Evolutionary conservation across 352 stramenopile genomes (phyloP).

Genomic region (Phytophthora fragariaefolia): DNA sequence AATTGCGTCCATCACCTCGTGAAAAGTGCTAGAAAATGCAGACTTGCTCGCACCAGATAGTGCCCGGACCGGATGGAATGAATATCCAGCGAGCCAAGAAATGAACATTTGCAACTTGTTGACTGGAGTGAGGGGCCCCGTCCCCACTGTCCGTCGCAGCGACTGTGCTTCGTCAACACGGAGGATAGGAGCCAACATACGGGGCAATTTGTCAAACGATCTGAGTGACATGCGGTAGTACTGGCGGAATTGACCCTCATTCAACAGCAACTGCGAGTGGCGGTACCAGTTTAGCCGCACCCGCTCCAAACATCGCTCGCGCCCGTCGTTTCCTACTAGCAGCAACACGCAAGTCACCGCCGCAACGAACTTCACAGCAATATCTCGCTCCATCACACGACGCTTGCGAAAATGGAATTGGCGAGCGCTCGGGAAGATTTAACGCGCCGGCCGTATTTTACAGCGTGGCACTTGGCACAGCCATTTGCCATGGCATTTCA

Average conservation of each 20-base stretch:
- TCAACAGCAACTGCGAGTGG: not conserved
- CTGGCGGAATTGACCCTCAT: not conserved
- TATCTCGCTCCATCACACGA: not conserved
- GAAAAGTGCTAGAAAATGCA: constrained; percentile 3
- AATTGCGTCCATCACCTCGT: constrained; percentile 9
- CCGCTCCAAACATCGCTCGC: not conserved
- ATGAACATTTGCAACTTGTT: constrained; percentile 10
- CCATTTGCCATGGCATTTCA: constrained; percentile 5
- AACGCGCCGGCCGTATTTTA: constrained; percentile 1
- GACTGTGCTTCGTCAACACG: constrained; percentile 1
- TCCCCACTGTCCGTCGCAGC: not conserved
- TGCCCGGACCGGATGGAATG: constrained; percentile 2
- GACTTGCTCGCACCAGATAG: not conserved
- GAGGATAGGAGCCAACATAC: not conserved
- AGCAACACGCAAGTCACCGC: not conserved
- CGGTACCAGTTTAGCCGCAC: not conserved
- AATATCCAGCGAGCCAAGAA: constrained; percentile 11
- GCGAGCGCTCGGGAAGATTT: not conserved
- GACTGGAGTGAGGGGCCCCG: not conserved
- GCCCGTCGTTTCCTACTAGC: not conserved
- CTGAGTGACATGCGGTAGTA: constrained; percentile 9
- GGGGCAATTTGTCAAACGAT: not conserved
- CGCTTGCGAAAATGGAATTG: not conserved
- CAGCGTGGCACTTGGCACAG: constrained; percentile 1
- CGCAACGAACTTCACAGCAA: not conserved